phyloP scores from a whole-genome alignment of 257 asterid species.

The Jaltomata sinuosa region DNA sequence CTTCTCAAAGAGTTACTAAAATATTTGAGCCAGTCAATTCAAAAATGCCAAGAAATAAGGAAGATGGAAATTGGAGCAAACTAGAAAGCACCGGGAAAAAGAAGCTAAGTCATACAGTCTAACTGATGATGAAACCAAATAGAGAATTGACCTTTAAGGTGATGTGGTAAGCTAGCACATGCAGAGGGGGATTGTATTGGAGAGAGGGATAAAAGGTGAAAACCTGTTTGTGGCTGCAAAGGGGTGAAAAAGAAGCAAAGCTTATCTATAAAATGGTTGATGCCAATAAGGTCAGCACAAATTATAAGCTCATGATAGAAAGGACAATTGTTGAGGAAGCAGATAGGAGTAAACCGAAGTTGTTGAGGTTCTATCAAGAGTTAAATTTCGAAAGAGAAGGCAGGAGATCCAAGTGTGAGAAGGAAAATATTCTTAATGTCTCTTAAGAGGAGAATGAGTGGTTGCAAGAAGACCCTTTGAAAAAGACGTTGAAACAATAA shows the following conservation, averaged over 20 bases:
- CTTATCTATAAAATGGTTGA: neutral
- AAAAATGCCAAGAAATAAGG: neutral
- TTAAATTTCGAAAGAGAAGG: neutral
- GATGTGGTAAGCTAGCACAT: neutral
- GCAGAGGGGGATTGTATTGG: neutral
- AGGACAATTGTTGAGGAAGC: neutral
- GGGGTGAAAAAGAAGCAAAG: neutral
- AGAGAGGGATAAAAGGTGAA: neutral
- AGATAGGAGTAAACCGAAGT: neutral
- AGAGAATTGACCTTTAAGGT: neutral
- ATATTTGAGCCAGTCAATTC: neutral
- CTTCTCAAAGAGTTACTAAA: neutral
- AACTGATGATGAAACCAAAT: neutral
- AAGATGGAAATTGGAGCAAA: neutral
- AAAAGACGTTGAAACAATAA: neutral
- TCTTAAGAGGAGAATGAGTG: neutral
- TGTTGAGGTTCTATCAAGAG: neutral
- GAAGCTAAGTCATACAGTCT: neutral
- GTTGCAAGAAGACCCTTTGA: neutral
- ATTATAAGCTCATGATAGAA: neutral
- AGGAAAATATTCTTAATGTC: neutral
- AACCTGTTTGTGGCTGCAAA: neutral
- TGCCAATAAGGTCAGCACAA: neutral
- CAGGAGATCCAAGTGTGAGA: neutral
- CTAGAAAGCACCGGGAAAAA: neutral